Evolutionary conservation across 2,329 filamentous ascomycete species (phyloP).

Genomic region (Fusarium stilboides): DNA sequence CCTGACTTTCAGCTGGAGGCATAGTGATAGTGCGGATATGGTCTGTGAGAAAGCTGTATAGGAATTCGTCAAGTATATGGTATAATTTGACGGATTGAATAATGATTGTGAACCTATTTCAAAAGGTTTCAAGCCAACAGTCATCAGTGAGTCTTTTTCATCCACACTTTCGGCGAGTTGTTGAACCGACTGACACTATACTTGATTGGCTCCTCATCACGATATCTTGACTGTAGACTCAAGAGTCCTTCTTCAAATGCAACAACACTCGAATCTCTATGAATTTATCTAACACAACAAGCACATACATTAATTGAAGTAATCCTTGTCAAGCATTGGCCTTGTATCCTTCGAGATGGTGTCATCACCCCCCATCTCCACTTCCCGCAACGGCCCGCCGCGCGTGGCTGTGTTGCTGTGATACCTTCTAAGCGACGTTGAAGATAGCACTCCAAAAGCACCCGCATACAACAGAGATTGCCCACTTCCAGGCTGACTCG

Average conservation of each 20-base stretch:
- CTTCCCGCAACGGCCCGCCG: conserved; percentile 32
- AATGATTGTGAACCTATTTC: not conserved
- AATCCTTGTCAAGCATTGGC: not conserved
- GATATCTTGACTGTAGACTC: not conserved
- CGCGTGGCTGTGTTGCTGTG: conserved; percentile 23
- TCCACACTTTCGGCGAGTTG: conserved; percentile 1
- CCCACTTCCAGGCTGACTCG: not conserved
- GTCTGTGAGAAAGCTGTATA: too few species aligned
- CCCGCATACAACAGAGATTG: not conserved
- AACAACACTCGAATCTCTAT: too few species aligned
- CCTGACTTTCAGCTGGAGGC: conserved; percentile 23
- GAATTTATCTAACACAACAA: too few species aligned
- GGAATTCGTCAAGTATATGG: too few species aligned
- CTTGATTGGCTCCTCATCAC: conserved; percentile 18
- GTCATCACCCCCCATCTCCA: conserved; percentile 6
- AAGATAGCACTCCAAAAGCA: not conserved
- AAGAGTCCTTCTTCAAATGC: too few species aligned
- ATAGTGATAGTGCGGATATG: conserved; percentile 15
- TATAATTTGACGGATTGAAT: not conserved
- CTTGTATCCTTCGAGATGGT: not conserved
- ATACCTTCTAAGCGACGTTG: not conserved
- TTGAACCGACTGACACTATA: conserved; percentile 7
- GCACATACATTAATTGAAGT: not conserved
- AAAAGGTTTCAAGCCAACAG: not conserved
- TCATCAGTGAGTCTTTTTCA: not conserved